Evolutionary conservation across 495 filamentous ascomycete genomes (phyloP).

Genomic region (Penicilliopsis zonata): DNA sequence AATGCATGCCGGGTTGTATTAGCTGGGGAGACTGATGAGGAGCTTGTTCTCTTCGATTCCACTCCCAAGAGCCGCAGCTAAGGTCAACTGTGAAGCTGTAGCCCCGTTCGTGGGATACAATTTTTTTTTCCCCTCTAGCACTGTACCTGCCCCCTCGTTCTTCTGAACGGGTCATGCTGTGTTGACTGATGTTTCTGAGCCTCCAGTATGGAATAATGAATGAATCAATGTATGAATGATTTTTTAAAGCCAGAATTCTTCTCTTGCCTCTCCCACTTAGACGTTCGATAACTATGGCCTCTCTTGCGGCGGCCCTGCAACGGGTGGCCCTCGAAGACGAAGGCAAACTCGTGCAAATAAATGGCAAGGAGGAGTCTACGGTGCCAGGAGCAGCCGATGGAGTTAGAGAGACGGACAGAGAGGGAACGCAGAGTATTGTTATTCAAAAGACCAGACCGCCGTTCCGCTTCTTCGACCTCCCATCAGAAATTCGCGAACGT

Average conservation of each 20-base stretch:
- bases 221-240: conserved; percentile 3
- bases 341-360: too few species aligned
- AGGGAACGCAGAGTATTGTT: conserved; percentile 4
- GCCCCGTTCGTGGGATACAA: conserved; percentile 37
- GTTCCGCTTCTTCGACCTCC: conserved; percentile 69
- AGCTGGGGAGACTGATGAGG: conserved; percentile 53
- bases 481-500: conserved; percentile 60
- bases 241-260: conserved; percentile 4
- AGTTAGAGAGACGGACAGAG: neutral
- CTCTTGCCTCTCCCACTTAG: neutral
- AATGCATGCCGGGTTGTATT: conserved; percentile 52
- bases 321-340: conserved; percentile 9
- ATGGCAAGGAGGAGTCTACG: too few species aligned
- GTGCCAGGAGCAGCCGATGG: too few species aligned
- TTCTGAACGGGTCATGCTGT: neutral
- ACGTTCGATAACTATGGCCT: conserved; percentile 3
- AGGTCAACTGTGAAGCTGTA: conserved; percentile 35
- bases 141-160: too few species aligned
- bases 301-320: conserved; percentile 10
- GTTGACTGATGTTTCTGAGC: neutral
- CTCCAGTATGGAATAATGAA: conserved; percentile 9
- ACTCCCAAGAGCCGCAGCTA: conserved; percentile 53
- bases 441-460: conserved; percentile 9
- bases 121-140: conserved; percentile 7
- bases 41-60: conserved; percentile 26